Conservation (phyloP, 768 basidiomycete species). For the Mycena alexandri region DNA sequence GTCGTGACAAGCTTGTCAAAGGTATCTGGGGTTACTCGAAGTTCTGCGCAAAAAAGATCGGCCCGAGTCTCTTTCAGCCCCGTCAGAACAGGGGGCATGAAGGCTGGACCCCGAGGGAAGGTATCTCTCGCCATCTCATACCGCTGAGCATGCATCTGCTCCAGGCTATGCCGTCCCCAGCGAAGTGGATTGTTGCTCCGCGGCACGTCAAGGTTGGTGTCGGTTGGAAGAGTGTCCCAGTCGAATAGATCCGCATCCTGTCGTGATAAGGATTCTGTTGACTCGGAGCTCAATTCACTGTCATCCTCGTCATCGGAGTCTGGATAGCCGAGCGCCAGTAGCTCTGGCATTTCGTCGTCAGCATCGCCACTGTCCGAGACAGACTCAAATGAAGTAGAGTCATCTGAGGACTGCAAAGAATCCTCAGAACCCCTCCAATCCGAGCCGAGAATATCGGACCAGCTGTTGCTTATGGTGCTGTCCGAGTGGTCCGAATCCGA, state of each 20-base stretch:
- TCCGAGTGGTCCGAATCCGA: not conserved
- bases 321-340: constrained; percentile 3
- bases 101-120: constrained; percentile 23
- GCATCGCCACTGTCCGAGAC: constrained; percentile 17
- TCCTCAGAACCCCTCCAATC: constrained; percentile 10
- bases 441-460: constrained; percentile 12
- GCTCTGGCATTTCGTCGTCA: constrained; percentile 18
- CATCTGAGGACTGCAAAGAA: constrained; percentile 16
- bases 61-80: constrained; percentile 40
- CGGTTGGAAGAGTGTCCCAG: not conserved
- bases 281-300: not conserved
- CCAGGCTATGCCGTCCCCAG: constrained; percentile 16
- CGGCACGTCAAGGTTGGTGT: not conserved
- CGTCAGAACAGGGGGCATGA: constrained; percentile 36
- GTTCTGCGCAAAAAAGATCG: constrained; percentile 45
- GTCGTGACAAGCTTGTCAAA: constrained; percentile 48
- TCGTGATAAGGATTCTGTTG: not conserved
- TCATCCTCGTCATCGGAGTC: constrained; percentile 12
- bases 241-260: not conserved
- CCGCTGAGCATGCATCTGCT: no score
- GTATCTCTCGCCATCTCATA: constrained; percentile 20
- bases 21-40: constrained; percentile 48
- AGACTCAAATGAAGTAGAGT: not conserved
- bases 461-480: not conserved
- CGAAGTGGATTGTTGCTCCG: constrained; percentile 1